A percentile compares a stretch with the other conserved stretches of the same genome.
Evolutionary conservation across 2,329 filamentous ascomycete species (phyloP).

Genomic region (Aureobasidium sp.): DNA sequence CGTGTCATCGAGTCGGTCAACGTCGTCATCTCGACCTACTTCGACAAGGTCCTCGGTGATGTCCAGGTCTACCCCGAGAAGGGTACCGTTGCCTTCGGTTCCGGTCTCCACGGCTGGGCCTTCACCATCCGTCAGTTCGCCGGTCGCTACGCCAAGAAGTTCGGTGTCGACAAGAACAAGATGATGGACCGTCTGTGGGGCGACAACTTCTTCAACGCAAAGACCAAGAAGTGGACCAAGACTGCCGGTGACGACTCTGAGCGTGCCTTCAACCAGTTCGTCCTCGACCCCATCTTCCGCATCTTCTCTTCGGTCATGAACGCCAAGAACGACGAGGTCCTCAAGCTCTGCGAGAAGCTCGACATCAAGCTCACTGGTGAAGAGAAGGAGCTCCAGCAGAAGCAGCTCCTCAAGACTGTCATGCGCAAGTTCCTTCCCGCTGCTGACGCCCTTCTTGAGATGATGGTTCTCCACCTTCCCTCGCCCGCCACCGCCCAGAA

Average conservation of each 20-base stretch:
- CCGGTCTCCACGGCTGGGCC: constrained; percentile 99
- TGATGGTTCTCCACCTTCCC: constrained; percentile 99
- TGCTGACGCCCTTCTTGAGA: constrained; percentile 96
- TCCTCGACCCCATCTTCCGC: constrained; percentile 99
- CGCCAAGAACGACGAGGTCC: constrained; percentile 93
- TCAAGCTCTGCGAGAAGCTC: constrained; percentile 81
- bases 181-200: constrained; percentile 99
- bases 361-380: constrained; percentile 82
- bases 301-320: constrained; percentile 96
- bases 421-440: constrained; percentile 99
- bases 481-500: constrained; percentile 92
- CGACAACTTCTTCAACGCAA: constrained; percentile 99
- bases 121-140: constrained; percentile 99
- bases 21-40: constrained; percentile 99
- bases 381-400: constrained; percentile 92
- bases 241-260: constrained; percentile 73
- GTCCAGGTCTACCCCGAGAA: constrained; percentile 97
- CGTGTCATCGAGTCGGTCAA: constrained; percentile 99
- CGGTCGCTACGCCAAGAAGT: constrained; percentile 96
- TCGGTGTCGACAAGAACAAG: constrained; percentile 99
- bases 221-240: constrained; percentile 99
- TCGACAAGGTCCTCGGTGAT: constrained; percentile 93
- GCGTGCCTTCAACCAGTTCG: constrained; percentile 99
- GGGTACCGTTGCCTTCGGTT: constrained; percentile 97
- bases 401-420: constrained; percentile 93